Base-by-base conservation (phyloP, 768 basidiomycete species). In the Amanita jacksonii region DNA sequence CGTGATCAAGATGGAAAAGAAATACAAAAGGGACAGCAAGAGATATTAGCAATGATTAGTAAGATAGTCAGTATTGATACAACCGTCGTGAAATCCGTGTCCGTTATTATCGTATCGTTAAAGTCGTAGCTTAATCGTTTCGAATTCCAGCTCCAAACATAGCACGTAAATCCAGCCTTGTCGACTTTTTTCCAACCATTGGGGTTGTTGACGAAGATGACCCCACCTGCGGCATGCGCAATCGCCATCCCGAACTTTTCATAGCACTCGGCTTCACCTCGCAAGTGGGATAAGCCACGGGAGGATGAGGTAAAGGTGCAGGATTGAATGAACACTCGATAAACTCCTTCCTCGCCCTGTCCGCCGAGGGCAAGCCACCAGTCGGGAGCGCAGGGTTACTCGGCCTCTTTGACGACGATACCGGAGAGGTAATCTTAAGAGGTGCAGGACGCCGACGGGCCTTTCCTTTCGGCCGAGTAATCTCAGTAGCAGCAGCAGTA, bases 361-460 rank as follows among this genome's bases (percentile, higher is more conserved):
- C 40, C 10, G 47, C 30, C 36, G 48, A 46, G 41, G 51, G 45
- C 45, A 41, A 23, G 39, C 45, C 24, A 37, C 31, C 41, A 28
- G 38, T 12, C 41, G 43, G 38, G 32, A 49, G 32, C 49, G 28
- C 46, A 37, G 23, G 45, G 45, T 34, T 52, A 27, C 37, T 41
- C 22, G 39, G 54, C 25, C 28, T 45, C 42, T 35, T 46, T 46
- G 23, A 25, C 46, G 38, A 22, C 23, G 55, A 49, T 19, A 42
- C 52, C 8, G 51, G 44, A 15, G 58, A 51, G 5, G 7, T 13
- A 4, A 45, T 37, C 16, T 59, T 54, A 22, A 69, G 59, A 18
- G 68, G 68, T 1, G 68, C 60, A 10, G 68, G 67, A 10, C 65
- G 55, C 9, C 64, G 52, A 27, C 65, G 53, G 2, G 58, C 57